Conservation (phyloP, 257 asterid genomes). For the Parsonsia alboflavescens region DNA sequence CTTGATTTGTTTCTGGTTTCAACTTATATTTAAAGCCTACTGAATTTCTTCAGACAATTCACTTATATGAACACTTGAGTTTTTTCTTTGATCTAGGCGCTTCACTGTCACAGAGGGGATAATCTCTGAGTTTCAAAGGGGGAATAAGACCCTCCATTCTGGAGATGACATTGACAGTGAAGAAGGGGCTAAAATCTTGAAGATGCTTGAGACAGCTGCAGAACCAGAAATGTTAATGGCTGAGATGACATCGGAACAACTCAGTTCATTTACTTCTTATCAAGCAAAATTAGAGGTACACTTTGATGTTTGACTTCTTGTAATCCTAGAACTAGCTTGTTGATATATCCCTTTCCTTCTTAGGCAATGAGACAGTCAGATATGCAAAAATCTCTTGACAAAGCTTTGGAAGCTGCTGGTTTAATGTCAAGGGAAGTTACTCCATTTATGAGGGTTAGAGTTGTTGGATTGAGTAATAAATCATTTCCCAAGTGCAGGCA, state of each 20-base stretch:
- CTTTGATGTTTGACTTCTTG: slow-evolving; percentile 14
- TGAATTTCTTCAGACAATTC: neutral
- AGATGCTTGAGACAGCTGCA: slow-evolving; percentile 92
- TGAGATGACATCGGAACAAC: slow-evolving; percentile 84
- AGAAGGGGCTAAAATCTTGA: slow-evolving; percentile 92
- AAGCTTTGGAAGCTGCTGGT: slow-evolving; percentile 83
- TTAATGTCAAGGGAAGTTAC: slow-evolving; percentile 68
- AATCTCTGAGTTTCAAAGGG: slow-evolving; percentile 63
- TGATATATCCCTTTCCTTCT: slow-evolving; percentile 18
- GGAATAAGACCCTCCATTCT: slow-evolving; percentile 32
- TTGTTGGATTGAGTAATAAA: slow-evolving; percentile 66
- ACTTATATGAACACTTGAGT: neutral
- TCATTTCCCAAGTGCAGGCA: slow-evolving; percentile 28
- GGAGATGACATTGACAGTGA: slow-evolving; percentile 56
- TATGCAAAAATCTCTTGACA: slow-evolving; percentile 59
- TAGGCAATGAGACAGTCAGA: slow-evolving; percentile 63
- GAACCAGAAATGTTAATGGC: slow-evolving; percentile 98
- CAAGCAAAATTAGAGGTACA: slow-evolving; percentile 85
- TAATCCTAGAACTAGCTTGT: slow-evolving; percentile 13
- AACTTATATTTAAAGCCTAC: neutral
- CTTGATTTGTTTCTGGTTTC: neutral
- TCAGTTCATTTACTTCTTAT: slow-evolving; percentile 67
- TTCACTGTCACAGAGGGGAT: slow-evolving; percentile 72
- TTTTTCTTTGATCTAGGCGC: slow-evolving; percentile 40
- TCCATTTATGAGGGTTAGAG: slow-evolving; percentile 83